Evolutionary conservation across 1,284 basidiomycete genomes (phyloP).

Genomic region (Ceratobasidium sp.): DNA sequence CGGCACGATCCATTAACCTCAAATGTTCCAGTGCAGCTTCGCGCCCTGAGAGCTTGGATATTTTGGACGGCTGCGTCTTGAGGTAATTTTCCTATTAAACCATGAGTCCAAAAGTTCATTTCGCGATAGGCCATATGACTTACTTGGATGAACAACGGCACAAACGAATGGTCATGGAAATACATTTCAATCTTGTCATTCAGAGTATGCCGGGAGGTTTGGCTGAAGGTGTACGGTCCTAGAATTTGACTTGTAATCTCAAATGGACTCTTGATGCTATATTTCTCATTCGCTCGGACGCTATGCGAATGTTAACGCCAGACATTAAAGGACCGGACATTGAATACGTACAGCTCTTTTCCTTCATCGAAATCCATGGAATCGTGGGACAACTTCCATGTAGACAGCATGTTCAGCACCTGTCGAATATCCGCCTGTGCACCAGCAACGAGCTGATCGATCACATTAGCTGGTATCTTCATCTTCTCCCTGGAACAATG

Average conservation of each 20-base stretch:
- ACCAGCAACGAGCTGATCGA: constrained; percentile 91
- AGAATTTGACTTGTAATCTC: constrained; percentile 88
- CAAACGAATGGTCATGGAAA: constrained; percentile 94
- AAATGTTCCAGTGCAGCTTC: constrained; percentile 79
- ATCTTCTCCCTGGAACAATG: constrained; percentile 81
- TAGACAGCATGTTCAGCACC: constrained; percentile 97
- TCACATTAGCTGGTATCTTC: constrained; percentile 89
- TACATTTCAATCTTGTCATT: constrained; percentile 96
- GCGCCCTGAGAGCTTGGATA: constrained; percentile 70
- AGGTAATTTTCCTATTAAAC: constrained; percentile 86
- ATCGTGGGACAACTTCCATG: constrained; percentile 85
- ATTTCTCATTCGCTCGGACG: constrained; percentile 91
- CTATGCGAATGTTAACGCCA: constrained; percentile 61
- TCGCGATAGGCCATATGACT: constrained; percentile 31
- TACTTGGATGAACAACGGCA: constrained; percentile 96
- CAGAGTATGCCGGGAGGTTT: constrained; percentile 83
- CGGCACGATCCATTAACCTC: constrained; percentile 87
- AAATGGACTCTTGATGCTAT: constrained; percentile 91
- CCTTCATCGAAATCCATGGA: constrained; percentile 92
- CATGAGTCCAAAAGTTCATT: constrained; percentile 23
- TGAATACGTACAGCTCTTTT: constrained; percentile 79
- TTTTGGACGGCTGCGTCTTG: constrained; percentile 79
- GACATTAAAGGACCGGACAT: constrained; percentile 12
- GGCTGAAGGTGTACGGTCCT: constrained; percentile 90
- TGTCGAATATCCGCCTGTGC: constrained; percentile 96